Evolutionary conservation across 2,329 filamentous ascomycete species (phyloP).

Genomic region (Verticillium nubilum): DNA sequence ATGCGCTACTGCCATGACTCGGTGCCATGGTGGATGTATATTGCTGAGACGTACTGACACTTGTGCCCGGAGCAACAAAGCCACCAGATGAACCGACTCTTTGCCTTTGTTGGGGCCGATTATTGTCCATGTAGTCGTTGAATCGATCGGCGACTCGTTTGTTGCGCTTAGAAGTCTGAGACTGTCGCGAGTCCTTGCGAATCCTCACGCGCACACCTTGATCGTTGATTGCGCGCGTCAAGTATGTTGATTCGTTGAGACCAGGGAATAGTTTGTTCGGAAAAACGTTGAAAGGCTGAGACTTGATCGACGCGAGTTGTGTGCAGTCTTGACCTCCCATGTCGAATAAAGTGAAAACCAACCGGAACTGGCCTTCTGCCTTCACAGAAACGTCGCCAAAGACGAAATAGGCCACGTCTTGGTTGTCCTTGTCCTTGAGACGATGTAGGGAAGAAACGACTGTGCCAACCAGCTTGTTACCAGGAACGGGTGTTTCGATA

Average conservation of each 20-base stretch:
- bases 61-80: not conserved
- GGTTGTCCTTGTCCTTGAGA: slow-evolving; percentile 71
- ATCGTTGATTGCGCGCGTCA: slow-evolving; percentile 79
- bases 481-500: slow-evolving; percentile 16
- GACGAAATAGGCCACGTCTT: slow-evolving; percentile 83
- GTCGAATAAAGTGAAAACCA: slow-evolving; percentile 76
- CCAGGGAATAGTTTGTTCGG: slow-evolving; percentile 69
- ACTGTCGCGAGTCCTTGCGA: slow-evolving; percentile 67
- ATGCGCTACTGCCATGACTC: not conserved
- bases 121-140: not conserved
- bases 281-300: slow-evolving; percentile 62
- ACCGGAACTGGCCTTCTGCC: slow-evolving; percentile 63
- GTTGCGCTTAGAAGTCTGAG: slow-evolving; percentile 42
- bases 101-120: not conserved
- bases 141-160: not conserved
- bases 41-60: not conserved
- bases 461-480: slow-evolving; percentile 61
- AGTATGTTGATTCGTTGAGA: slow-evolving; percentile 73
- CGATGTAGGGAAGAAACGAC: slow-evolving; percentile 77
- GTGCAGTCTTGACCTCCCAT: slow-evolving; percentile 18
- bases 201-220: slow-evolving; percentile 80
- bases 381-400: slow-evolving; percentile 83
- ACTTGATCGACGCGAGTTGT: slow-evolving; percentile 36
- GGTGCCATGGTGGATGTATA: not conserved
- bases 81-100: not conserved